Conservation (phyloP, 306 rosid genomes). For the Trichosanthes truncata region DNA sequence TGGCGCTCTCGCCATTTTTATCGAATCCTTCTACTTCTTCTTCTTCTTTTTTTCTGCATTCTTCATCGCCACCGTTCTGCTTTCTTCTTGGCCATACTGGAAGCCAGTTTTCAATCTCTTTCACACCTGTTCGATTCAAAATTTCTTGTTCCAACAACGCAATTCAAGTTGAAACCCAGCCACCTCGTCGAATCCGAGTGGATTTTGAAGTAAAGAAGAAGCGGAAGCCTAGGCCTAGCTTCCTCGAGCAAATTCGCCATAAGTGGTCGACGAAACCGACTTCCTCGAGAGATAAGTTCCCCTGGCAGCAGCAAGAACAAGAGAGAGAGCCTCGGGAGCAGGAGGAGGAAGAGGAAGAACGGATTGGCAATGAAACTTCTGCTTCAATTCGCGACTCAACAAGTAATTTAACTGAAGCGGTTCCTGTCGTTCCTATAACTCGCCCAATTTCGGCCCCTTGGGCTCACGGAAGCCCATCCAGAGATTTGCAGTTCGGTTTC, state of each 20-base stretch:
- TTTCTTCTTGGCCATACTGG: constrained; percentile 25
- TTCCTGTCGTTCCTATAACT: constrained; percentile 25
- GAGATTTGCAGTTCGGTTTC: constrained; percentile 7
- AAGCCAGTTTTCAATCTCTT: background rate
- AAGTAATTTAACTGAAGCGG: constrained; percentile 10
- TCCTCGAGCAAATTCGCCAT: constrained; percentile 52
- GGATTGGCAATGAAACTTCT: background rate
- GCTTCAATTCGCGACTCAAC: background rate
- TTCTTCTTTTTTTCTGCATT: constrained; percentile 11
- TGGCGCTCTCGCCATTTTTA: constrained; percentile 51
- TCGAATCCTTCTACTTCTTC: constrained; percentile 14
- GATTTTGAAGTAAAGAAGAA: constrained; percentile 35
- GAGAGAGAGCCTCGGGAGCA: background rate
- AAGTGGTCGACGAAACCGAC: constrained; percentile 64
- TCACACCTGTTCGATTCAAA: constrained; percentile 27
- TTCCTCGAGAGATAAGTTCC: constrained; percentile 49
- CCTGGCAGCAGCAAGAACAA: constrained; percentile 44
- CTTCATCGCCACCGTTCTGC: constrained; percentile 27
- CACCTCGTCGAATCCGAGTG: constrained; percentile 32
- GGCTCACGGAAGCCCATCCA: constrained; percentile 36
- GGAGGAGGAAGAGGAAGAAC: constrained; percentile 7
- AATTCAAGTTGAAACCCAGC: constrained; percentile 25
- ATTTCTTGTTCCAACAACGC: constrained; percentile 42
- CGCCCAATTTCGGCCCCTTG: constrained; percentile 47
- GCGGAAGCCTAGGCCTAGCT: constrained; percentile 62